Conservation (phyloP, 2,329 filamentous ascomycete genomes). For the Fusarium algeriense region DNA sequence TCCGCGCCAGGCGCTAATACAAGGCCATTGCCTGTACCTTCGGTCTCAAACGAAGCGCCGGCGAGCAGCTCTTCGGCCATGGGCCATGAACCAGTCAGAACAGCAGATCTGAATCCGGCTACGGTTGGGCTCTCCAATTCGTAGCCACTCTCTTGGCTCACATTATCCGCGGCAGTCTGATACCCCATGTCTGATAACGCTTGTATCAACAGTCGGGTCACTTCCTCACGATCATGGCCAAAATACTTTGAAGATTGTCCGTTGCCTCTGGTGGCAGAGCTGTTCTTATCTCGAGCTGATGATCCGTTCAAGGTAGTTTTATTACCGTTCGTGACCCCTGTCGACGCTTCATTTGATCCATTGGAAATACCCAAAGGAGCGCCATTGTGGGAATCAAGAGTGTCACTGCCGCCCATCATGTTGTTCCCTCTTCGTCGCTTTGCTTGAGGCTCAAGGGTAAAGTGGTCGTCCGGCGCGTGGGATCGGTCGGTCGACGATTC, state of each 20-base stretch:
- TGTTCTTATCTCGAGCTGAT: slow-evolving; percentile 50
- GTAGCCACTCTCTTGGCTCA: slow-evolving; percentile 86
- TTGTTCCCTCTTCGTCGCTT: slow-evolving; percentile 69
- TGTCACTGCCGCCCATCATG: slow-evolving; percentile 73
- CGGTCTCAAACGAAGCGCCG: slow-evolving; percentile 59
- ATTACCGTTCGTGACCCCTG: slow-evolving; percentile 60
- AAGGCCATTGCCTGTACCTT: slow-evolving; percentile 67
- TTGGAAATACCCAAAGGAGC: slow-evolving; percentile 55
- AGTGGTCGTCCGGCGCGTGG: slow-evolving; percentile 35
- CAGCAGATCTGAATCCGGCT: slow-evolving; percentile 83
- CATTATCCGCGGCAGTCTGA: slow-evolving; percentile 76
- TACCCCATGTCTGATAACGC: slow-evolving; percentile 92
- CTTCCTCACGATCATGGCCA: slow-evolving; percentile 91
- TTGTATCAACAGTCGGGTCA: slow-evolving; percentile 92
- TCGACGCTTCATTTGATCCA: slow-evolving; percentile 56
- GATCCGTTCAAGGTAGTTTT: slow-evolving; percentile 69
- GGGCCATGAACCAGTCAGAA: slow-evolving; percentile 83
- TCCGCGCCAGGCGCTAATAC: slow-evolving; percentile 82
- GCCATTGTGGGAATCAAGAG: slow-evolving; percentile 66
- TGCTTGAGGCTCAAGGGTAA: slow-evolving; percentile 43
- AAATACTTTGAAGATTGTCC: slow-evolving; percentile 67
- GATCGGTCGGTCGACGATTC: slow-evolving; percentile 51
- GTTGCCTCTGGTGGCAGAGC: slow-evolving; percentile 12
- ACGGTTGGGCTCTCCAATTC: slow-evolving; percentile 89
- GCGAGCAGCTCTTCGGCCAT: slow-evolving; percentile 87